Base-by-base conservation (phyloP, 805 yeast species). In the Lachancea fermentati region DNA sequence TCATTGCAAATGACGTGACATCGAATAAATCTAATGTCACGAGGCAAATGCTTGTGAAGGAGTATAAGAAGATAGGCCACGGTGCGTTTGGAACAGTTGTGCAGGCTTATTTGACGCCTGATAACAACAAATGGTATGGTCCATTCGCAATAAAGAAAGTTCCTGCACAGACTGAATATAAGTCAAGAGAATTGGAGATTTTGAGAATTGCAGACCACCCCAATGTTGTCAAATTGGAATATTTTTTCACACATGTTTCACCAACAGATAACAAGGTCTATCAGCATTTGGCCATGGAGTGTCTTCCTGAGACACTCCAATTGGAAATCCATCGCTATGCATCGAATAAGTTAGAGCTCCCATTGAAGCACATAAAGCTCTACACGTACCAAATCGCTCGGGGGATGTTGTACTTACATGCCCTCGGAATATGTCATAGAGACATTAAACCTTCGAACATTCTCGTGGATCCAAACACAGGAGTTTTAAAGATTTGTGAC, bases 31-130 rank as follows among this genome's bases (percentile, higher is more conserved):
- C 81, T 2, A 72, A 73, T 33, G 58, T 63, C 11, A 63, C 73
- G 5, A 68, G 70, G 50, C 75, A 78, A 39, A 84, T 84, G 91
- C 65, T 77, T 26, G 74, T 85, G 16, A 76, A 72, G 49, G 91
- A 85, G 54, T 77, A 79, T 56, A 79, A 79, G 43, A 76, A 78
- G 53, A 81, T 85, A 37, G 94, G 94, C 8, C 86, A 84, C 61
- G 94, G 94, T 31, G 93, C 93, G 4, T 85, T 85, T 55, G 94
- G 94, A 29, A 82, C 86, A 2, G 94, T 85, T 7, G 80, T 81
- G 11, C 88, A 83, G 56, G 91, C 93, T 1, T 75, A 76, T 47
- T 65, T 71, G 28, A 60, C 63, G 40, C 67, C 57, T 5, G 67
- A 68, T 48, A 65, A 60, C 17, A 63, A 65, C 15, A 52, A 58